Evolutionary conservation across 2,329 filamentous ascomycete species (phyloP).

Genomic region (Myotisia sp.): DNA sequence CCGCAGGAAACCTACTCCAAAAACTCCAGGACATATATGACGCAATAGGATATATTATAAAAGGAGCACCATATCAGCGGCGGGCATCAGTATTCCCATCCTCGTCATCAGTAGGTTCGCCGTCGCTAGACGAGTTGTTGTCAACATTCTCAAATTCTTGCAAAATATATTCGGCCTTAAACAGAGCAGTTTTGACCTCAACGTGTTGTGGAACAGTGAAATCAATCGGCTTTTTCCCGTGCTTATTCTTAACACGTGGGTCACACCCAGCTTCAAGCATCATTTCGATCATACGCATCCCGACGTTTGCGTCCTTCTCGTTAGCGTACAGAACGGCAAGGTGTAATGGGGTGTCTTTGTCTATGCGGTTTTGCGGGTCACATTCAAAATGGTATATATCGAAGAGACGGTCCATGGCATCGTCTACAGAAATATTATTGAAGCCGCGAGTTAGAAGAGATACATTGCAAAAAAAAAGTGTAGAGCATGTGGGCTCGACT

Average conservation of each 20-base stretch:
- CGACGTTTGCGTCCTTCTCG: slow-evolving; percentile 31
- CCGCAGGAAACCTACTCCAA: no score
- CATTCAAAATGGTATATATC: slow-evolving; percentile 37
- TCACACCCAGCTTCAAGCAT: slow-evolving; percentile 37
- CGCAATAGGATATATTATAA: no score
- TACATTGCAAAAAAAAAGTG: not conserved
- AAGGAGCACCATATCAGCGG: no score
- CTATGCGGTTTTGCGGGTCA: slow-evolving; percentile 33
- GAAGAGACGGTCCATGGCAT: slow-evolving; percentile 34
- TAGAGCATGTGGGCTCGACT: slow-evolving; percentile 22
- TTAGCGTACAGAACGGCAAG: slow-evolving; percentile 33
- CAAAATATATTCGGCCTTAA: slow-evolving; percentile 34
- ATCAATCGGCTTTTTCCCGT: slow-evolving; percentile 33
- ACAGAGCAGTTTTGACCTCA: slow-evolving; percentile 28
- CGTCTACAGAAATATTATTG: slow-evolving; percentile 23
- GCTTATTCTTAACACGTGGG: slow-evolving; percentile 35
- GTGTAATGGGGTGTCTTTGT: slow-evolving; percentile 35
- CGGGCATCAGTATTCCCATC: no score
- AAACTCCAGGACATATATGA: no score
- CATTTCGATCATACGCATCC: slow-evolving; percentile 35
- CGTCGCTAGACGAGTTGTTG: slow-evolving; percentile 20
- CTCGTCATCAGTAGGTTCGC: slow-evolving; percentile 23
- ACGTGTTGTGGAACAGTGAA: slow-evolving; percentile 30
- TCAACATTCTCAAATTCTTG: slow-evolving; percentile 27
- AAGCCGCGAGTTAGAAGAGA: not conserved